Conservation (phyloP, 495 filamentous ascomycete genomes). For the Aspergillus saccharolyticus region DNA sequence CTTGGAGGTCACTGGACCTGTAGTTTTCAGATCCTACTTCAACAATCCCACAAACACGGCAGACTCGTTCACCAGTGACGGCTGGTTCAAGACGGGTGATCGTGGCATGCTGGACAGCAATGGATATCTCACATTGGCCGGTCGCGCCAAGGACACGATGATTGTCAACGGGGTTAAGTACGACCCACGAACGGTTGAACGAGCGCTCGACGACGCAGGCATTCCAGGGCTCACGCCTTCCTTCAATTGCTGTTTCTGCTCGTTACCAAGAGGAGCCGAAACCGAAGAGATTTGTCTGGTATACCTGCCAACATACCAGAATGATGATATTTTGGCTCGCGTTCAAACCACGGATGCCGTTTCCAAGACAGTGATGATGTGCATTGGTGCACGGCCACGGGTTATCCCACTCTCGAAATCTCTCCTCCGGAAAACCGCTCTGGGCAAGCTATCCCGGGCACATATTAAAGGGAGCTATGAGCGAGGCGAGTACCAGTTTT, state of each 20-base stretch:
- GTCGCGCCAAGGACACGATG: conserved; percentile 50
- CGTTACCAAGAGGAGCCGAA: conserved; percentile 14
- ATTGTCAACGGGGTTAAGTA: conserved; percentile 50
- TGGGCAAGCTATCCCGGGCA: conserved; percentile 46
- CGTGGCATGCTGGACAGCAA: conserved; percentile 54
- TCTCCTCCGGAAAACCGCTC: conserved; percentile 29
- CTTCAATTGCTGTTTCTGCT: conserved; percentile 23
- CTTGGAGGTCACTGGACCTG: conserved; percentile 40
- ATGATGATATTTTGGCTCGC: conserved; percentile 7
- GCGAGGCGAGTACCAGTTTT: conserved; percentile 21
- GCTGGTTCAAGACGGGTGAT: conserved; percentile 82
- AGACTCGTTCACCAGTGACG: conserved; percentile 62
- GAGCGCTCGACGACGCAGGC: conserved; percentile 32
- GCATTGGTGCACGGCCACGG: neutral
- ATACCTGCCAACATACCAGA: conserved; percentile 15
- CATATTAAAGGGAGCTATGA: conserved; percentile 35
- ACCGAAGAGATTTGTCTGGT: conserved; percentile 33
- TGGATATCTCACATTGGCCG: conserved; percentile 52
- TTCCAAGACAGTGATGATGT: neutral
- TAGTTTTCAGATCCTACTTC: conserved; percentile 71
- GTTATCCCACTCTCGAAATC: conserved; percentile 16
- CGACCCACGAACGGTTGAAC: conserved; percentile 32
- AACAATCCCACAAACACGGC: conserved; percentile 61
- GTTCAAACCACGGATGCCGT: neutral
- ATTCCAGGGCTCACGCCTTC: conserved; percentile 23